These are phyloP conservation scores for Zopfia rhizophila DNA, from an alignment of 2,329 filamentous ascomycete species.

Conservation along the genomic window DNA sequence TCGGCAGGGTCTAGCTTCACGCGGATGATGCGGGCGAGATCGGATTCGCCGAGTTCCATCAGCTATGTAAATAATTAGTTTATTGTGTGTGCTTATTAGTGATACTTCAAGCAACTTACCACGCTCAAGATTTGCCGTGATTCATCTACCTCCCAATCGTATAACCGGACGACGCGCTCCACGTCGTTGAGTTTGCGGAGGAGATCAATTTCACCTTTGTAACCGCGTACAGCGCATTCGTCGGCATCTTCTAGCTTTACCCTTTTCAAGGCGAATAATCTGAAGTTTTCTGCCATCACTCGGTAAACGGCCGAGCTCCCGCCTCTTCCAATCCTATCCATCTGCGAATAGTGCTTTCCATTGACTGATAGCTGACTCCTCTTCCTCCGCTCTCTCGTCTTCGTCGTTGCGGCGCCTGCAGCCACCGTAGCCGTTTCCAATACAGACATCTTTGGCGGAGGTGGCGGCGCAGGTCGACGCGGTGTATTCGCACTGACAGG, in stretches of 20 bases:
- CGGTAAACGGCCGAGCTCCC: constrained; percentile 95
- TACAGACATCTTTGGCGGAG: constrained; percentile 95
- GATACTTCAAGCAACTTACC: too few species aligned
- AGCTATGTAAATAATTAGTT: constrained; percentile 65
- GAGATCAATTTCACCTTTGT: constrained; percentile 94
- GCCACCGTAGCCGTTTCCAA: constrained; percentile 89
- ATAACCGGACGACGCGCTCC: constrained; percentile 88
- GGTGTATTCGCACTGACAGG: constrained; percentile 75
- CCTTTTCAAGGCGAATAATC: constrained; percentile 92
- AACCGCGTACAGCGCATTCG: constrained; percentile 82
- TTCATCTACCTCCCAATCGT: constrained; percentile 92
- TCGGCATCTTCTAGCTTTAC: constrained; percentile 93
- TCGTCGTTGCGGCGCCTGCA: constrained; percentile 81
- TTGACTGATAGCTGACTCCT: constrained; percentile 89
- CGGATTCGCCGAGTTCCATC: constrained; percentile 97
- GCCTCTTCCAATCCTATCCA: constrained; percentile 90
- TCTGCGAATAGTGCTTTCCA: constrained; percentile 86
- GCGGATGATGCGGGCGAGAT: constrained; percentile 86
- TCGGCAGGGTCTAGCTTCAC: constrained; percentile 68
- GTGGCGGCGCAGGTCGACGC: constrained; percentile 77
- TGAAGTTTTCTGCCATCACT: constrained; percentile 96
- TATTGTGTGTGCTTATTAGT: too few species aligned
- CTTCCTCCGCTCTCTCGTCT: constrained; percentile 75
- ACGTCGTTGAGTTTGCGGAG: constrained; percentile 83
- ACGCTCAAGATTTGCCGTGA: constrained; percentile 90